These are phyloP conservation scores for Cerrena zonata DNA, from an alignment of 1,284 basidiomycete species.

Conservation along the genomic window DNA sequence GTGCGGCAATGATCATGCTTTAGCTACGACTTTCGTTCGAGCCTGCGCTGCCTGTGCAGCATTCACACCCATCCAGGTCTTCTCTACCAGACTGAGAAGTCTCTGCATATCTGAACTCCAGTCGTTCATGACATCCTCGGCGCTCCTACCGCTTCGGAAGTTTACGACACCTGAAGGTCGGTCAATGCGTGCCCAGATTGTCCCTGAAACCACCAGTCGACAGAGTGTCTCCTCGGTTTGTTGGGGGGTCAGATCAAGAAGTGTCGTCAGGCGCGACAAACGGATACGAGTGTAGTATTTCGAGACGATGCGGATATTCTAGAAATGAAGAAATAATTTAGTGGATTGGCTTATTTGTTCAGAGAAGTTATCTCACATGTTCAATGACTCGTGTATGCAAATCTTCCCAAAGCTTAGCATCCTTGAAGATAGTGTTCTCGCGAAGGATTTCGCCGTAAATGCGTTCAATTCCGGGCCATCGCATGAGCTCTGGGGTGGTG, in stretches of 20 bases:
- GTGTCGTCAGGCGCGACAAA: conserved; percentile 72
- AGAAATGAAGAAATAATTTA: conserved; percentile 6
- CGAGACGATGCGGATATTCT: conserved; percentile 95
- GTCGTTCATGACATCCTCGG: conserved; percentile 90
- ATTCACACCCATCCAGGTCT: conserved; percentile 87
- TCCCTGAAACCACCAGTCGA: conserved; percentile 84
- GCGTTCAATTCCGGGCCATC: conserved; percentile 93
- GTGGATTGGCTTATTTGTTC: conserved; percentile 7
- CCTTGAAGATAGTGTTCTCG: conserved; percentile 76
- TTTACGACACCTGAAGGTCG: conserved; percentile 84
- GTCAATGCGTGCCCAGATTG: conserved; percentile 91
- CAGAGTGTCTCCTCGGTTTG: conserved; percentile 87
- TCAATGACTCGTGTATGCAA: conserved; percentile 94
- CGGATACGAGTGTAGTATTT: conserved; percentile 94
- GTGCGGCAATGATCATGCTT: too few relatives aligned
- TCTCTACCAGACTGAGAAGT: conserved; percentile 74
- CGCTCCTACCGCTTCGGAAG: conserved; percentile 73
- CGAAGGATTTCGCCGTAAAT: conserved; percentile 84
- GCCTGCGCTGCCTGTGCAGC: conserved; percentile 78
- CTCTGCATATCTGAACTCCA: conserved; percentile 96
- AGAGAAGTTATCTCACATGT: conserved; percentile 62
- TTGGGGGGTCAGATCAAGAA: conserved; percentile 80
- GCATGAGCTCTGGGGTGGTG: conserved; percentile 90
- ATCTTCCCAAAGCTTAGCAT: conserved; percentile 86
- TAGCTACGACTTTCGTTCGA: conserved; percentile 53